A percentile compares a stretch with the other conserved stretches of the same genome.
These are phyloP conservation scores for Fusarium penzigii DNA, from an alignment of 2,329 filamentous ascomycete species.

Conservation along the genomic window DNA sequence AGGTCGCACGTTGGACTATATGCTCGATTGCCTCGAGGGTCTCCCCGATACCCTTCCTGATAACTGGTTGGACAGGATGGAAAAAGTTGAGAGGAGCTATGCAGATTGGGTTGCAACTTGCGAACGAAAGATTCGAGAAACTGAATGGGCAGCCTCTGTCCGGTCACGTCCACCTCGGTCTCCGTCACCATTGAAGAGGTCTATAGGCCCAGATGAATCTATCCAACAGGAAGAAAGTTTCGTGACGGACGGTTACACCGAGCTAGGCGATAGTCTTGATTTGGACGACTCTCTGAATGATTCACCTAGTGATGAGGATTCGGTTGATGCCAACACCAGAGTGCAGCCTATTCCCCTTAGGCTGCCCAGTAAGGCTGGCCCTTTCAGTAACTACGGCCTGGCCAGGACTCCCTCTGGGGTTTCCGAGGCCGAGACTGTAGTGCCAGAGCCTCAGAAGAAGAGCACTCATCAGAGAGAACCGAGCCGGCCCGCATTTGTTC, in stretches of 20 bases:
- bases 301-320: conserved; percentile 18
- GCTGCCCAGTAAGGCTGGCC: conserved; percentile 17
- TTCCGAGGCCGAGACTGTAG: conserved; percentile 27
- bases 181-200: conserved; percentile 22
- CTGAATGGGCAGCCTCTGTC: conserved; percentile 49
- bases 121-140: conserved; percentile 71
- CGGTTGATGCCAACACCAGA: conserved; percentile 11
- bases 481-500: conserved; percentile 18
- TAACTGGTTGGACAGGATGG: conserved; percentile 83
- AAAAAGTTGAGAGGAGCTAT: conserved; percentile 75
- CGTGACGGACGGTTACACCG: not conserved
- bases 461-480: conserved; percentile 13
- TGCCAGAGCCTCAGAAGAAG: conserved; percentile 16
- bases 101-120: conserved; percentile 78
- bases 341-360: conserved; percentile 24
- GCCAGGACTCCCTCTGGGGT: conserved; percentile 21
- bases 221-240: conserved; percentile 7
- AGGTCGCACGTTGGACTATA: conserved; percentile 74
- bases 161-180: conserved; percentile 19
- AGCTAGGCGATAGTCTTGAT: conserved; percentile 6
- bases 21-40: conserved; percentile 86
- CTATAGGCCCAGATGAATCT: conserved; percentile 6
- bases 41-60: conserved; percentile 82
- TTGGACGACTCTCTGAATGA: conserved; percentile 15
- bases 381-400: conserved; percentile 6